Evolutionary conservation across 345 rosid species (phyloP).

Genomic region (Clausena lansium): DNA sequence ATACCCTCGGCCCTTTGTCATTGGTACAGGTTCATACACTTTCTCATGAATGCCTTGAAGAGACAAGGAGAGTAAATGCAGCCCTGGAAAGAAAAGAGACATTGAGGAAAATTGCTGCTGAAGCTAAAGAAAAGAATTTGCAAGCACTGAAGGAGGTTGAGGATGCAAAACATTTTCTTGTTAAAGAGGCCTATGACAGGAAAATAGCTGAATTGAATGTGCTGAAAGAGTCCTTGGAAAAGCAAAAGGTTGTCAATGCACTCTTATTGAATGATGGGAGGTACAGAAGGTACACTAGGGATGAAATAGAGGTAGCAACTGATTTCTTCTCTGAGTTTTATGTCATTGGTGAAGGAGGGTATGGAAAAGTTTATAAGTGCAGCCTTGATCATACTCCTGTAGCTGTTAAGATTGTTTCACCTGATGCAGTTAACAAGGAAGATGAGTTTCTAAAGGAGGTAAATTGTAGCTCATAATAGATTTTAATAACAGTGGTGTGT

Average conservation of each 20-base stretch:
- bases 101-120: slow-evolving; percentile 59
- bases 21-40: slow-evolving; percentile 52
- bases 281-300: slow-evolving; percentile 65
- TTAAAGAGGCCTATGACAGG: slow-evolving; percentile 57
- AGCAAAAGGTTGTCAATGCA: slow-evolving; percentile 59
- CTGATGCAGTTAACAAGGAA: slow-evolving; percentile 55
- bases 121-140: slow-evolving; percentile 64
- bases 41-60: slow-evolving; percentile 71
- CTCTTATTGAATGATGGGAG: slow-evolving; percentile 59
- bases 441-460: slow-evolving; percentile 90
- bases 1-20: neutral
- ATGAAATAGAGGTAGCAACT: slow-evolving; percentile 66
- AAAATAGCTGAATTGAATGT: slow-evolving; percentile 71
- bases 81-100: slow-evolving; percentile 67
- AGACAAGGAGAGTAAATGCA: slow-evolving; percentile 54
- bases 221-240: slow-evolving; percentile 61
- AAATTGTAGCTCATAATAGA: slow-evolving; percentile 3
- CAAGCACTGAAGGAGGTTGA: slow-evolving; percentile 66
- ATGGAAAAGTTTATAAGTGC: slow-evolving; percentile 88
- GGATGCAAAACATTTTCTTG: slow-evolving; percentile 64
- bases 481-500: neutral
- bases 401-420: slow-evolving; percentile 71
- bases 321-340: slow-evolving; percentile 55
- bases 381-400: slow-evolving; percentile 76
- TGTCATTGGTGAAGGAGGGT: slow-evolving; percentile 84